Conservation (phyloP, 768 basidiomycete species). For the Mycena olivaceomarginata region DNA sequence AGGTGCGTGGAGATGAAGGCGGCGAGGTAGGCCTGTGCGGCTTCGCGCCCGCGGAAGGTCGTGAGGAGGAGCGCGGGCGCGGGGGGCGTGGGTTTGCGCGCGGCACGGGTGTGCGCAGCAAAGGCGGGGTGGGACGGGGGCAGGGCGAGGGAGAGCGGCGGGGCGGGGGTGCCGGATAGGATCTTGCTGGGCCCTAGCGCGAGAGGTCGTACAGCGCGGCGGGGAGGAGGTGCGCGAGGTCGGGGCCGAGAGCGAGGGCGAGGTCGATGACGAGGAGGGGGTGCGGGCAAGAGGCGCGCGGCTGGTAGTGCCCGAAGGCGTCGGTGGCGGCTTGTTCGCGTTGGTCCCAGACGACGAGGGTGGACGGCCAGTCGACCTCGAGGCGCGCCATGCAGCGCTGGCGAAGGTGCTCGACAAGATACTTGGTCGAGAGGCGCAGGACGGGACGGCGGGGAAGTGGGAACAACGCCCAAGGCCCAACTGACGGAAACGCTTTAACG, state of each 20-base stretch:
- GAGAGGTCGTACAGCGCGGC: slow-evolving; percentile 86
- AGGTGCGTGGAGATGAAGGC: slow-evolving; percentile 77
- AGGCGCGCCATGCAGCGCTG: slow-evolving; percentile 77
- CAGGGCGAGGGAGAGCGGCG: slow-evolving; percentile 54
- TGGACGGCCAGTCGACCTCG: slow-evolving; percentile 78
- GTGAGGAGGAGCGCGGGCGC: slow-evolving; percentile 61
- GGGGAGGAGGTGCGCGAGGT: slow-evolving; percentile 73
- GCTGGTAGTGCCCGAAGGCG: slow-evolving; percentile 70
- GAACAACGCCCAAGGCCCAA: slow-evolving; percentile 13
- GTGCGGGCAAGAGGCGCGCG: slow-evolving; percentile 76
- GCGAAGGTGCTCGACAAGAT: slow-evolving; percentile 82
- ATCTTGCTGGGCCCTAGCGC: slow-evolving; percentile 85
- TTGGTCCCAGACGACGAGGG: slow-evolving; percentile 80
- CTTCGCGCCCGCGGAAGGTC: slow-evolving; percentile 79
- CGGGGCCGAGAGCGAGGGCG: slow-evolving; percentile 73
- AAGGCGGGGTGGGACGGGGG: too few species aligned
- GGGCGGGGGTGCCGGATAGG: slow-evolving; percentile 67
- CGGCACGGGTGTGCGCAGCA: slow-evolving; percentile 40
- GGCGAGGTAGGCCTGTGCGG: slow-evolving; percentile 76
- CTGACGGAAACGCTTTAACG: too few species aligned
- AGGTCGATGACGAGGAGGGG: slow-evolving; percentile 84
- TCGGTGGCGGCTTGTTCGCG: slow-evolving; percentile 77
- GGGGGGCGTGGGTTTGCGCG: slow-evolving; percentile 28
- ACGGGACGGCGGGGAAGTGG: slow-evolving; percentile 77
- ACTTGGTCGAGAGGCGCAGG: slow-evolving; percentile 85